phyloP scores from a whole-genome alignment of 306 rosid genomes.

The Inga leiocalycina region DNA sequence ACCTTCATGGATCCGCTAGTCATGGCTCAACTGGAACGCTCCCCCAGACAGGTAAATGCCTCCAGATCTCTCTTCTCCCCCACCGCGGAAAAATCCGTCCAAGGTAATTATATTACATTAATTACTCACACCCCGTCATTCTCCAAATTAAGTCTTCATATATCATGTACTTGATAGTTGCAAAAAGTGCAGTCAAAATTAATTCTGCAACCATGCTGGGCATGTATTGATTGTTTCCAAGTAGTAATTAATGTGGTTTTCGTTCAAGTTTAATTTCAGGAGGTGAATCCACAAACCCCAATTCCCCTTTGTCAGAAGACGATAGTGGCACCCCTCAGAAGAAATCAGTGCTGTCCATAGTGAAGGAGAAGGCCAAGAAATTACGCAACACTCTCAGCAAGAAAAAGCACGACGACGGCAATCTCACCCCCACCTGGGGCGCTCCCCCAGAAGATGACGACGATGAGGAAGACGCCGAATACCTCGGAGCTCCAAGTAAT shows the following conservation, averaged over 20 bases:
- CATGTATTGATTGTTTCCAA: background rate
- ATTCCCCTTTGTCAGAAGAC: slow-evolving; percentile 39
- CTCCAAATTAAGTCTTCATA: background rate
- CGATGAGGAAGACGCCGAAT: slow-evolving; percentile 60
- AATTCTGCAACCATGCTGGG: background rate
- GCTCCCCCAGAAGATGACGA: slow-evolving; percentile 47
- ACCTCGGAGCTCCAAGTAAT: slow-evolving; percentile 94
- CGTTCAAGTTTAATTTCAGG: slow-evolving; percentile 26
- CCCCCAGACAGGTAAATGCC: slow-evolving; percentile 41
- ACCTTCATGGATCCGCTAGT: background rate
- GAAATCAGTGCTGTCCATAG: slow-evolving; percentile 86
- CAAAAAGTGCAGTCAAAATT: background rate
- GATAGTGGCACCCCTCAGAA: slow-evolving; percentile 58
- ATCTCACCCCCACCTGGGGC: slow-evolving; percentile 60
- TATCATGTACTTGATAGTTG: background rate
- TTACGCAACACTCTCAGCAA: slow-evolving; percentile 67
- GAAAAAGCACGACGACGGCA: slow-evolving; percentile 58
- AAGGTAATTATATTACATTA: background rate
- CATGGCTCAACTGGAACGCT: slow-evolving; percentile 75
- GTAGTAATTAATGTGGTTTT: background rate
- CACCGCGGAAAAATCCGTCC: background rate
- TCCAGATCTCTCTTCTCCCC: slow-evolving; percentile 19
- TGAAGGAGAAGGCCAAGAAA: slow-evolving; percentile 80
- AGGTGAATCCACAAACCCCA: slow-evolving; percentile 38
- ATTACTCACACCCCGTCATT: background rate